Conservation (phyloP, 2,329 filamentous ascomycete species). For the Monosporascus sp. region DNA sequence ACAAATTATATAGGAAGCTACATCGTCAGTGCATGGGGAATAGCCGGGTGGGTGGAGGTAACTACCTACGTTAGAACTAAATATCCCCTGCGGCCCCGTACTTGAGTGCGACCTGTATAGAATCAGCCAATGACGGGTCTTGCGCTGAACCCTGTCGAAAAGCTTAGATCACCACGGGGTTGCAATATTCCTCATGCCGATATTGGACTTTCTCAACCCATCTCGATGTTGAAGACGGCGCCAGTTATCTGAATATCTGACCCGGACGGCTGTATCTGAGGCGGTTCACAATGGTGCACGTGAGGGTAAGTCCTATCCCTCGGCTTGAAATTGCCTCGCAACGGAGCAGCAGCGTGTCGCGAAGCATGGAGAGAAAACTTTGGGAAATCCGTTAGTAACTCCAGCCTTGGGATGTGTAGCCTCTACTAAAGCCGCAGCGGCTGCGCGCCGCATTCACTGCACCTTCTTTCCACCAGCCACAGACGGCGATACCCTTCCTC, state of each 20-base stretch:
- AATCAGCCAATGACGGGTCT: too few species aligned
- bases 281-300: not conserved
- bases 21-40: too few species aligned
- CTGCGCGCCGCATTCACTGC: constrained; percentile 19
- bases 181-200: not conserved
- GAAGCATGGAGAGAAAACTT: not conserved
- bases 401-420: constrained; percentile 7
- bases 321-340: not conserved
- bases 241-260: too few species aligned
- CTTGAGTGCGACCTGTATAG: too few species aligned
- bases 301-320: not conserved
- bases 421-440: constrained; percentile 23
- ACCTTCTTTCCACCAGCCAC: not conserved
- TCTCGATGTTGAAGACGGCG: not conserved
- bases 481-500: not conserved
- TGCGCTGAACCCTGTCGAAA: not conserved
- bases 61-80: too few species aligned
- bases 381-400: not conserved
- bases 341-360: not conserved
- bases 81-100: too few species aligned
- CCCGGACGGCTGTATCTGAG: too few species aligned
- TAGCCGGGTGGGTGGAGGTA: too few species aligned
- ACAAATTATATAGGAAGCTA: too few species aligned
- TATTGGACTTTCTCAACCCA: not conserved
- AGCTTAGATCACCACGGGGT: not conserved